Conservation (phyloP, 345 rosid species). For the Hypericum perforatum region DNA sequence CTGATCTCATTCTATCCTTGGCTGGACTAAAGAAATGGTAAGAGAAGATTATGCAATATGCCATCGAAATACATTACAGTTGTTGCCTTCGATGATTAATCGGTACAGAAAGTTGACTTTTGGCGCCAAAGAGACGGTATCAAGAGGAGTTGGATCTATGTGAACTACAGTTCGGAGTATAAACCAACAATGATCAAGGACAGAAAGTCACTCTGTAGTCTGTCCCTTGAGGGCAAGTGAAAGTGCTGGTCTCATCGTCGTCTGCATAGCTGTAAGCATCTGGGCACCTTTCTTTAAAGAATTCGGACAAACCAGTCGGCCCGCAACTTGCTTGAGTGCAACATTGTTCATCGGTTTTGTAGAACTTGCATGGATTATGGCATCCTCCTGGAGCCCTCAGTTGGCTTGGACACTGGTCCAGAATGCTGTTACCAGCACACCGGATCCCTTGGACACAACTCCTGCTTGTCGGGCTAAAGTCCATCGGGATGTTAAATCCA, state of each 20-base stretch:
- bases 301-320: not conserved
- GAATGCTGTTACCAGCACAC: conserved; percentile 6
- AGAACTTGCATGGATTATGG: not conserved
- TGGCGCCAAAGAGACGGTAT: no score
- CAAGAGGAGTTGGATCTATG: no score
- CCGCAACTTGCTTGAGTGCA: conserved; percentile 6
- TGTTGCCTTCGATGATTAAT: no score
- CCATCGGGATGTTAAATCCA: conserved; percentile 34
- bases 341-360: conserved; percentile 13
- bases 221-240: not conserved
- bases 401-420: no score
- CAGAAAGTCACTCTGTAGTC: conserved; percentile 8
- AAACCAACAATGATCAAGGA: not conserved
- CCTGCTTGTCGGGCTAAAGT: conserved; percentile 20
- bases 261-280: conserved; percentile 6
- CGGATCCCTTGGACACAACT: conserved; percentile 15
- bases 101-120: no score
- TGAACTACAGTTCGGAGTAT: no score
- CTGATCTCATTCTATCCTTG: no score
- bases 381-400: no score
- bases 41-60: no score
- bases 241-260: conserved; percentile 7
- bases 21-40: no score
- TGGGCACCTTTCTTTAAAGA: conserved; percentile 1
- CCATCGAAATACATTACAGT: no score